Evolutionary conservation across 352 stramenopile genomes (phyloP), one percentile per base, ranked within the genome.

Genomic region (Pythium plurisporium): DNA sequence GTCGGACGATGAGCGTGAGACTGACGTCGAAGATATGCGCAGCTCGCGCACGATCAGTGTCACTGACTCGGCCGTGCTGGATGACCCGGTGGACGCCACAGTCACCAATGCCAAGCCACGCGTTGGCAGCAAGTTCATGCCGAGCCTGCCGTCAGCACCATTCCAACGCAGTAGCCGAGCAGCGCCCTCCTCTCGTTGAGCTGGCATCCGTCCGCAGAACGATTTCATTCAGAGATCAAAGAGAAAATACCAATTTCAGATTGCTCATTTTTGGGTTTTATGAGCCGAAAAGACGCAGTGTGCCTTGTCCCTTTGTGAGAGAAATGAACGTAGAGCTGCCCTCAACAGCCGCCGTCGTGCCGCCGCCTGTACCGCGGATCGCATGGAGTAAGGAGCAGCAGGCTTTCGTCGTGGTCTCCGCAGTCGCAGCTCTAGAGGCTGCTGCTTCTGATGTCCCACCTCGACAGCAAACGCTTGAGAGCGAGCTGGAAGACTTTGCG

Each of bases 21-120:
- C 51, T 14, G 60, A 67, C 38, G 14, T 62, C 1, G 60, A 67
- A 23, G 60, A 67, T 46, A 62, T 62, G 60, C 60, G 60, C 29
- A 67, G 52, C 46, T 55, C 34, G 7, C 51, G 59, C 5, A 67
- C 60, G n/a, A 15, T 67, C 5, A 67, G 60, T 11, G 38, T 62
- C 6, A 67, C 52, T 3, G 60, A 67, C 26, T 66, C 59, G 34
- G n/a, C 50, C 15, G 43, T 47, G 17, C 14, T 26, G 15, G 40
- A 61, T 15, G 59, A 61, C 23, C 8, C 56, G 25, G 15, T 45
- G 20, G 30, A 36, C 9, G 33, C 9, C 8, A 40, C 11, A 4
- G 34, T 14, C 12, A 33, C 7, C 2, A 30, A 38, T 17, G 11
- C 19, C 20, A 42, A 53, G 25, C 29, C 15, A 23, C 34, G 12